Percentiles rank a stretch among this genome's conserved stretches.
These are phyloP conservation scores for Penicillium dipodomyicola DNA, from an alignment of 495 filamentous ascomycete genomes.

Conservation along the genomic window DNA sequence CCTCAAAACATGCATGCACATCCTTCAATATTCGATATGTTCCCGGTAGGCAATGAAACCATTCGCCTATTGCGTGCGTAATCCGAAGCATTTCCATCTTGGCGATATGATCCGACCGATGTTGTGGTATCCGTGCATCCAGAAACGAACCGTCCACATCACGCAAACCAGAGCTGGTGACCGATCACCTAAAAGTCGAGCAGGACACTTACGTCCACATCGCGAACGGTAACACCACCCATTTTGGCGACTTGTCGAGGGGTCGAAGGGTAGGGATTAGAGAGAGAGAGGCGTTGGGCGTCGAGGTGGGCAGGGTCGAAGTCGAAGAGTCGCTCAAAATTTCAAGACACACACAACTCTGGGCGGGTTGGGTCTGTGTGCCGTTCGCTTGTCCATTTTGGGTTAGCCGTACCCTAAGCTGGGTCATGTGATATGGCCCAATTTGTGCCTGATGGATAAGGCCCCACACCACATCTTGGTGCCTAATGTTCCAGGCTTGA, in stretches of 20 bases:
- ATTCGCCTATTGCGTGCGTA: slow-evolving; percentile 1
- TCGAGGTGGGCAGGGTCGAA: slow-evolving; percentile 39
- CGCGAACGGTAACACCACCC: slow-evolving; percentile 83
- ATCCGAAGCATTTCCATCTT: slow-evolving; percentile 8
- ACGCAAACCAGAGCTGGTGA: slow-evolving; percentile 25
- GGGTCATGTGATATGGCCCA: slow-evolving; percentile 18
- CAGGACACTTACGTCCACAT: slow-evolving; percentile 77
- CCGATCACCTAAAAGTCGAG: slow-evolving; percentile 17
- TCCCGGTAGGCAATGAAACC: slow-evolving; percentile 2
- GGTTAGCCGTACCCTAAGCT: slow-evolving; percentile 48
- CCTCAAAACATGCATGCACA: slow-evolving; percentile 9
- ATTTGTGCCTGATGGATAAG: not conserved
- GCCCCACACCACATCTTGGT: not conserved
- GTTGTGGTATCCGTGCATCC: slow-evolving; percentile 15
- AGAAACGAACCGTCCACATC: slow-evolving; percentile 27
- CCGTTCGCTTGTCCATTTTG: slow-evolving; percentile 44
- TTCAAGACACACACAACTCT: slow-evolving; percentile 39
- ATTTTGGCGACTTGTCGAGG: slow-evolving; percentile 63
- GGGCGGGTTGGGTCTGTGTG: slow-evolving; percentile 39
- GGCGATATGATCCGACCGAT: slow-evolving; percentile 10
- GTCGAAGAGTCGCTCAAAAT: slow-evolving; percentile 43
- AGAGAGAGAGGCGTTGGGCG: slow-evolving; percentile 40
- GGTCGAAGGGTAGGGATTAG: slow-evolving; percentile 37
- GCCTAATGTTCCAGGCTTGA: slow-evolving; percentile 2
- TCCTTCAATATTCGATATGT: slow-evolving; percentile 8